phyloP scores from a whole-genome alignment of 768 basidiomycete genomes.

The Boletus sp. region DNA sequence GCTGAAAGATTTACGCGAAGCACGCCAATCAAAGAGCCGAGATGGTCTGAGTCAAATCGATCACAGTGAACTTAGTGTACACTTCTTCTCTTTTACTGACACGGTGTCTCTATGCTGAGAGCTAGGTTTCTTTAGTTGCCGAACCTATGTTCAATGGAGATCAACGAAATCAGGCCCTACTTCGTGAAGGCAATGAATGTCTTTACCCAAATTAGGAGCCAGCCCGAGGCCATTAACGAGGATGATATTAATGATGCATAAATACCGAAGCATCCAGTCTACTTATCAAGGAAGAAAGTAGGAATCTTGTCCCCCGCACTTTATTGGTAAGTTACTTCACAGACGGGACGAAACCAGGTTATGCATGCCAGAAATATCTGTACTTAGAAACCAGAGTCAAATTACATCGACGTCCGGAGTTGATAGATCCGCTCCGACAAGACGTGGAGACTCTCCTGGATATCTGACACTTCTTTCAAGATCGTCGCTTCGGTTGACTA shows the following conservation, averaged over 20 bases:
- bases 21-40: slow-evolving; percentile 89
- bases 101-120: not conserved
- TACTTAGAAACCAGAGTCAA: not conserved
- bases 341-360: not conserved
- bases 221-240: slow-evolving; percentile 4
- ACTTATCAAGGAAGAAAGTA: not conserved
- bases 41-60: slow-evolving; percentile 80
- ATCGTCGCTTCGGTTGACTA: slow-evolving; percentile 72
- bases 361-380: not conserved
- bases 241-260: slow-evolving; percentile 2
- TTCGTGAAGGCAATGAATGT: slow-evolving; percentile 80
- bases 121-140: slow-evolving; percentile 51
- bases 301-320: not conserved
- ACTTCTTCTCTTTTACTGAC: slow-evolving; percentile 23
- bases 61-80: slow-evolving; percentile 75
- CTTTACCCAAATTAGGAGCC: slow-evolving; percentile 51
- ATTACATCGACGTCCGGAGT: slow-evolving; percentile 15
- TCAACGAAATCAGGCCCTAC: slow-evolving; percentile 90
- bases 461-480: slow-evolving; percentile 55
- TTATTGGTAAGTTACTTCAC: slow-evolving; percentile 2
- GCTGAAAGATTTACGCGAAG: slow-evolving; percentile 93
- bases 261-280: not conserved
- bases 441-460: slow-evolving; percentile 44
- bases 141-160: slow-evolving; percentile 85
- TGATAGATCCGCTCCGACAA: slow-evolving; percentile 37